Evolutionary conservation across 1,284 basidiomycete genomes (phyloP).

Genomic region (Microbotryomycetes sp.): DNA sequence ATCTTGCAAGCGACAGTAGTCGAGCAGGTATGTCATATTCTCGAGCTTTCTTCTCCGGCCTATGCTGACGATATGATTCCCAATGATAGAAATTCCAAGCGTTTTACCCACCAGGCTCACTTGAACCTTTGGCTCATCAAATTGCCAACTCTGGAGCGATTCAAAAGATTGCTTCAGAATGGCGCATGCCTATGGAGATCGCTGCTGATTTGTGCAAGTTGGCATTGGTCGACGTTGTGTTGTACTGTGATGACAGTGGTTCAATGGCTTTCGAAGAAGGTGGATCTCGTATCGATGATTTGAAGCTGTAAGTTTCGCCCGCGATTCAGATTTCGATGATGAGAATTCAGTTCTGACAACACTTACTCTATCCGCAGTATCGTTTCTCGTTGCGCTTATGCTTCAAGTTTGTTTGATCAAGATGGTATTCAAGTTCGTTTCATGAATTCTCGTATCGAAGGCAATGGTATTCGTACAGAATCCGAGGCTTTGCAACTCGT

Average conservation of each 20-base stretch:
- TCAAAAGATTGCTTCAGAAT: conserved; percentile 44
- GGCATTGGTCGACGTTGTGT: conserved; percentile 36
- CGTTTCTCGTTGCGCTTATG: conserved; percentile 41
- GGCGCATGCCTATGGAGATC: conserved; percentile 39
- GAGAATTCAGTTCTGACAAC: conserved; percentile 43
- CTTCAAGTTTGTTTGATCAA: conserved; percentile 46
- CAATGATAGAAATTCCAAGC: conserved; percentile 24
- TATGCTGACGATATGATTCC: background rate
- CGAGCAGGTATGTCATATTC: conserved; percentile 43
- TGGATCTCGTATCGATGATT: conserved; percentile 36
- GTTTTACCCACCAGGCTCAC: conserved; percentile 46
- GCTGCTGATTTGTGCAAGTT: conserved; percentile 46
- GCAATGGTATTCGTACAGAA: conserved; percentile 46
- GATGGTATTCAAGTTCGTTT: conserved; percentile 40
- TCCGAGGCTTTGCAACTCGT: conserved; percentile 43
- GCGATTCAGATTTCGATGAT: conserved; percentile 44
- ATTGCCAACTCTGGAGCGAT: conserved; percentile 45
- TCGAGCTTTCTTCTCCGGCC: background rate
- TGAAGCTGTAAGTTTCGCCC: too few relatives aligned
- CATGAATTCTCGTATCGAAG: conserved; percentile 47
- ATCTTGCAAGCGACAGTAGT: conserved; percentile 41
- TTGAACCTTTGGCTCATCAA: conserved; percentile 45
- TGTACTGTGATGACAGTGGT: conserved; percentile 24
- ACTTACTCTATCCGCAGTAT: conserved; percentile 41
- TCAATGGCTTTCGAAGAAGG: conserved; percentile 36